Conservation (phyloP, 1,139 yeast genomes). For the Suhomyces anneliseae region DNA sequence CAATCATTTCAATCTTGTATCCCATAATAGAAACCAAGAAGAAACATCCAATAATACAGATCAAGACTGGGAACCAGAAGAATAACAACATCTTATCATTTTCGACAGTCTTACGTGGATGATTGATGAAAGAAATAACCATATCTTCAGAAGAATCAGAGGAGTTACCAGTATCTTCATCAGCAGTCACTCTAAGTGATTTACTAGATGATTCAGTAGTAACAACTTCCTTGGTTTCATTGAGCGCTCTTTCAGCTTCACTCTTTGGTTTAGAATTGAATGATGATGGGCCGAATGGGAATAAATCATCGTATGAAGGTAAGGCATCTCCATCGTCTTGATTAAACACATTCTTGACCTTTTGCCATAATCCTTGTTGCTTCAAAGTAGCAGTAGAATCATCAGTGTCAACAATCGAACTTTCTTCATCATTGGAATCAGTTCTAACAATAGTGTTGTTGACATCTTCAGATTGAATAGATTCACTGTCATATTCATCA, state of each 20-base stretch:
- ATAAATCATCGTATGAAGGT: slow-evolving; percentile 81
- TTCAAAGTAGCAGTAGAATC: slow-evolving; percentile 8
- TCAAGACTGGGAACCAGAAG: slow-evolving; percentile 80
- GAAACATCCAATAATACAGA: slow-evolving; percentile 52
- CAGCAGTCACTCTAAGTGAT: slow-evolving; percentile 11
- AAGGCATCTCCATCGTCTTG: slow-evolving; percentile 46
- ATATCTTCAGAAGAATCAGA: slow-evolving; percentile 56
- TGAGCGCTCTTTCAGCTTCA: slow-evolving; percentile 35
- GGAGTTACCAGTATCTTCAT: slow-evolving; percentile 32
- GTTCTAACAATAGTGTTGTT: slow-evolving; percentile 8
- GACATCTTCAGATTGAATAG: slow-evolving; percentile 3
- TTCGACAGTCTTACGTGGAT: slow-evolving; percentile 62
- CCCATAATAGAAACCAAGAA: slow-evolving; percentile 55
- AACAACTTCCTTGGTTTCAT: slow-evolving; percentile 19
- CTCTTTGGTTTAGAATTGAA: slow-evolving; percentile 35
- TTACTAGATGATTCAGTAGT: slow-evolving; percentile 5
- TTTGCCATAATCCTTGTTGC: slow-evolving; percentile 55
- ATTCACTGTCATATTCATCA: slow-evolving; percentile 22
- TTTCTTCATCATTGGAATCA: not conserved
- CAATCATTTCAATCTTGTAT: slow-evolving; percentile 40
- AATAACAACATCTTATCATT: slow-evolving; percentile 85
- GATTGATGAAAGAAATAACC: slow-evolving; percentile 55
- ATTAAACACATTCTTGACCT: slow-evolving; percentile 59
- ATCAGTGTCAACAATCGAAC: slow-evolving; percentile 6
- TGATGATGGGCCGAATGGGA: slow-evolving; percentile 57